Conservation (phyloP, 2,329 filamentous ascomycete species). For the Thelonectria blattea region DNA sequence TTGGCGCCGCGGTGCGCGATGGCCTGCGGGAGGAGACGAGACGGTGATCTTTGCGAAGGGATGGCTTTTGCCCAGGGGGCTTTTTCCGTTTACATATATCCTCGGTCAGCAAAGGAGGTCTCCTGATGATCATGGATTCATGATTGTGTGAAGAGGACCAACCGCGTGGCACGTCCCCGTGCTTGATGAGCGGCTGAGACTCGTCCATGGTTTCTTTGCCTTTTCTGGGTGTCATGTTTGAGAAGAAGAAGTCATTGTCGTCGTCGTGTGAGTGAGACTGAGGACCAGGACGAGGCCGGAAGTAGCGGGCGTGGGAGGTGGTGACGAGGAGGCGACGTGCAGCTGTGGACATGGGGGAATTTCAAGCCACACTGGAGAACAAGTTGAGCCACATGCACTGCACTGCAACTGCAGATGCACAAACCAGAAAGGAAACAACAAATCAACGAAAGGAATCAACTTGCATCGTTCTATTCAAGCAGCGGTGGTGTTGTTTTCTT, state of each 20-base stretch:
- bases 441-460: neutral
- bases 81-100: conserved; percentile 6
- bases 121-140: neutral
- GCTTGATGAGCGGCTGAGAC: conserved; percentile 9
- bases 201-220: conserved; percentile 9
- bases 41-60: conserved; percentile 35
- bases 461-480: neutral
- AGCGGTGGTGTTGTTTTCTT: neutral
- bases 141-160: neutral
- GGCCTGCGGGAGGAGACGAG: conserved; percentile 63
- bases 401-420: neutral
- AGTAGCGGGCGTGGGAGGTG: conserved; percentile 1
- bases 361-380: neutral
- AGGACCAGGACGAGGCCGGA: neutral
- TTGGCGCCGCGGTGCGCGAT: conserved; percentile 85
- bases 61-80: conserved; percentile 44
- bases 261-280: neutral
- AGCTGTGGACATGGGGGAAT: neutral
- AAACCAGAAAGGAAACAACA: neutral
- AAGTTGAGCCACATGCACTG: neutral
- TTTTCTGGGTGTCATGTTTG: neutral
- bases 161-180: conserved; percentile 14
- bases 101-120: conserved; percentile 5
- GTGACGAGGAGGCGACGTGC: neutral
- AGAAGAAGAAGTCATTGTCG: neutral